A percentile compares a stretch with the other conserved stretches of the same genome.
Conservation (phyloP, 2,329 filamentous ascomycete genomes). For the Fusarium haematococcum region DNA sequence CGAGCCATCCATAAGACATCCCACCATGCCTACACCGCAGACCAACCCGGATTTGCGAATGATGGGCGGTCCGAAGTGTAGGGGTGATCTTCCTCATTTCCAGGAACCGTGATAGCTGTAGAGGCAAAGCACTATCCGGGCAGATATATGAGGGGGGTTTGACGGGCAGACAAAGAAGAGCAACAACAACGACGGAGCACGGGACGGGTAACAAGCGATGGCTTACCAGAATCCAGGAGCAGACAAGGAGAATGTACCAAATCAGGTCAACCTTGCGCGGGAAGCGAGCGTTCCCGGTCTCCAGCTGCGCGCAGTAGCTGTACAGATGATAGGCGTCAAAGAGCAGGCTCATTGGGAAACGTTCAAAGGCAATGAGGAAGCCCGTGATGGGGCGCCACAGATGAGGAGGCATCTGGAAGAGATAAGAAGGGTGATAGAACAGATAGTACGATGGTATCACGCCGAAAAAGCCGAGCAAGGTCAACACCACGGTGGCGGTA, state of each 20-base stretch:
- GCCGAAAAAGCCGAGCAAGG: conserved; percentile 67
- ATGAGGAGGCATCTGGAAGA: conserved; percentile 64
- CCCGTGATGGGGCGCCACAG: conserved; percentile 57
- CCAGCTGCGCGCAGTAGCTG: conserved; percentile 80
- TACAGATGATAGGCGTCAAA: conserved; percentile 83
- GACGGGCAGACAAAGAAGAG: conserved; percentile 20
- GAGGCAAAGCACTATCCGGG: conserved; percentile 76
- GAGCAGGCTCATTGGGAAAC: conserved; percentile 62
- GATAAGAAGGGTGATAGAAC: conserved; percentile 43
- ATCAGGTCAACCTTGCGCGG: conserved; percentile 81
- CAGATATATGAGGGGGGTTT: conserved; percentile 74
- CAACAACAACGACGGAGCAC: conserved; percentile 36
- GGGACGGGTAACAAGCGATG: conserved; percentile 42
- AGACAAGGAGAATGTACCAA: conserved; percentile 82
- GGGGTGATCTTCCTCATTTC: conserved; percentile 84
- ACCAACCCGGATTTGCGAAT: conserved; percentile 76
- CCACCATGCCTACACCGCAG: conserved; percentile 80
- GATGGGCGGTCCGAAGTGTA: conserved; percentile 69
- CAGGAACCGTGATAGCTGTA: conserved; percentile 86
- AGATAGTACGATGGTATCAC: conserved; percentile 63
- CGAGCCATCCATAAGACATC: conserved; percentile 79
- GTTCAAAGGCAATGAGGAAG: conserved; percentile 54
- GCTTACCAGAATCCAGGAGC: conserved; percentile 82
- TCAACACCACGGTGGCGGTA: conserved; percentile 70
- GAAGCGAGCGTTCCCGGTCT: conserved; percentile 79